phyloP scores from a whole-genome alignment of 176 grass and related monocot genomes.

The Hordeum marinum region DNA sequence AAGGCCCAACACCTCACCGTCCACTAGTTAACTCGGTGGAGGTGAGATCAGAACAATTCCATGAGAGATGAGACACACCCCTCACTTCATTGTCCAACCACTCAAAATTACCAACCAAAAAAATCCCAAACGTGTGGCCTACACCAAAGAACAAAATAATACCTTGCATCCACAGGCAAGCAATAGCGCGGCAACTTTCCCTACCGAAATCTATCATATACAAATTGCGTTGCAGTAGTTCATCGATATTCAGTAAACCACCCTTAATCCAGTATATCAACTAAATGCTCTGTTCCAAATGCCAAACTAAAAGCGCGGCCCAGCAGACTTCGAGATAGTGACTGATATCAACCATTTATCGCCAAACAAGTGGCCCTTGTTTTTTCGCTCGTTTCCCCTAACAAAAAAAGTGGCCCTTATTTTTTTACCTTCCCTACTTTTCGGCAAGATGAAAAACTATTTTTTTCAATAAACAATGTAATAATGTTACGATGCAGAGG shows the following conservation, averaged over 20 bases:
- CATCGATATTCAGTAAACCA: neutral
- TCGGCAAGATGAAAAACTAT: too few species aligned
- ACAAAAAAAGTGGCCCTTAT: neutral
- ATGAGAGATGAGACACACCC: neutral
- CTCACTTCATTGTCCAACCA: constrained; percentile 6
- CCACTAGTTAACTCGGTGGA: constrained; percentile 39
- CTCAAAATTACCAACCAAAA: neutral
- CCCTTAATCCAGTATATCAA: neutral
- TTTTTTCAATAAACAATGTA: too few species aligned
- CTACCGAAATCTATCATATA: neutral
- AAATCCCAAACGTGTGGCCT: constrained; percentile 4
- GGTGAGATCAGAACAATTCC: constrained; percentile 35
- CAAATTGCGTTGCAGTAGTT: neutral
- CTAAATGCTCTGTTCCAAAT: neutral
- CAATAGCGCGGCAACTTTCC: constrained; percentile 1
- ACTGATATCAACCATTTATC: neutral
- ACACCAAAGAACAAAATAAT: constrained; percentile 6
- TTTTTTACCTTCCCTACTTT: too few species aligned
- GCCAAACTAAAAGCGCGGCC: neutral
- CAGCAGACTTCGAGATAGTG: neutral
- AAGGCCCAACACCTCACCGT: constrained; percentile 7
- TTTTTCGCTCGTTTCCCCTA: too few species aligned
- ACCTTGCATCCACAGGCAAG: constrained; percentile 11
- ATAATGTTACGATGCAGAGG: too few species aligned
- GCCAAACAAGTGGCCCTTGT: neutral